Evolutionary conservation across 2,329 filamentous ascomycete species (phyloP).

Genomic region (Pseudogymnoascus sp.): DNA sequence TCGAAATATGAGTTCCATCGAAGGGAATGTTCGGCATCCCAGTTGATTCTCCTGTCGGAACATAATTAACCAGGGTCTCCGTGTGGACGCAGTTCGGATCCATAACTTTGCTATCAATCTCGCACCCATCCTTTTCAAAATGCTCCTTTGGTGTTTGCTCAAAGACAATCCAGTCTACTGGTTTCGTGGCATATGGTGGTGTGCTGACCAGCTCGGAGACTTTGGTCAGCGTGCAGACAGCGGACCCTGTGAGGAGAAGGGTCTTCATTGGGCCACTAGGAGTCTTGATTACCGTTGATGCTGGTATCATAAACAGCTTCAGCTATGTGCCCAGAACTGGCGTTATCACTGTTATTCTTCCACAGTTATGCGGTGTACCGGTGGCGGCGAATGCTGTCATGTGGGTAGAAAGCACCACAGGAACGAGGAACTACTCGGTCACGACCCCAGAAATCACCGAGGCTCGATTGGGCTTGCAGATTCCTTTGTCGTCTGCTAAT

Average conservation of each 20-base stretch:
- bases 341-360: not conserved
- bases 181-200: conserved; percentile 40
- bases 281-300: conserved; percentile 35
- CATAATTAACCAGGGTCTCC: too few species aligned
- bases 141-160: too few species aligned
- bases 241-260: conserved; percentile 39
- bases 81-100: too few species aligned
- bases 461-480: not conserved
- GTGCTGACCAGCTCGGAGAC: conserved; percentile 25
- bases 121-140: too few species aligned
- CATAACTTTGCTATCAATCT: too few species aligned
- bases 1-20: too few species aligned
- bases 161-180: too few species aligned
- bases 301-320: conserved; percentile 35
- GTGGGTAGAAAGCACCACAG: not conserved
- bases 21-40: too few species aligned
- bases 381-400: not conserved
- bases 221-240: conserved; percentile 32
- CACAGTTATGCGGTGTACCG: not conserved
- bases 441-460: not conserved
- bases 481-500: not conserved
- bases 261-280: conserved; percentile 42
- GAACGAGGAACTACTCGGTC: not conserved
- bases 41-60: too few species aligned
- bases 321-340: conserved; percentile 22